These are phyloP conservation scores for Yamadazyma taylorii DNA, from an alignment of 1,139 yeast genomes.

Conservation along the genomic window DNA sequence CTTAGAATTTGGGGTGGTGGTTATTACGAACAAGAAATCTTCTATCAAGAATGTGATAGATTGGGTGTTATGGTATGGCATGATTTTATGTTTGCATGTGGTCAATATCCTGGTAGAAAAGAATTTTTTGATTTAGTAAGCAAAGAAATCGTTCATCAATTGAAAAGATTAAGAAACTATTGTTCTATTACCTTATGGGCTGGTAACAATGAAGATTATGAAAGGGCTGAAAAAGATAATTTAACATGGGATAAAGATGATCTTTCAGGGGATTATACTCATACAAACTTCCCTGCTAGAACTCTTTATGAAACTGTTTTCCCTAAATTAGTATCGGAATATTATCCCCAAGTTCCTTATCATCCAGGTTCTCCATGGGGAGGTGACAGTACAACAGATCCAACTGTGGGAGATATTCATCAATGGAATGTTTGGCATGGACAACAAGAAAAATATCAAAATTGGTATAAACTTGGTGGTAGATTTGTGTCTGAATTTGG, in stretches of 20 bases:
- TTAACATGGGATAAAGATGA: conserved; percentile 29
- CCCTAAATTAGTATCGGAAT: conserved; percentile 26
- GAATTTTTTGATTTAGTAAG: conserved; percentile 27
- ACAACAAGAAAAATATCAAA: conserved; percentile 38
- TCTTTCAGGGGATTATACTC: conserved; percentile 24
- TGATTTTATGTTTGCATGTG: conserved; percentile 53
- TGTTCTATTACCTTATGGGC: conserved; percentile 30
- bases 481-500: conserved; percentile 48
- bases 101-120: conserved; percentile 39
- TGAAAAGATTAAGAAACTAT: conserved; percentile 34
- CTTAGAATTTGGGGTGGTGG: conserved; percentile 52
- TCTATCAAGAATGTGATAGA: conserved; percentile 42
- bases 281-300: conserved; percentile 38
- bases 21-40: conserved; percentile 36
- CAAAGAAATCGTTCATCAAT: conserved; percentile 31
- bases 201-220: conserved; percentile 50
- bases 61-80: conserved; percentile 48
- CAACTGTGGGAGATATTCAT: conserved; percentile 41
- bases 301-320: conserved; percentile 34
- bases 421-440: conserved; percentile 54
- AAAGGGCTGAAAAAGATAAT: conserved; percentile 32
- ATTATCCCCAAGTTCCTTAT: conserved; percentile 29
- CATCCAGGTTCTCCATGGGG: conserved; percentile 44
- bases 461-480: conserved; percentile 37
- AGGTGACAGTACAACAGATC: conserved; percentile 29